Evolutionary conservation across 805 yeast species (phyloP).

Genomic region (Yamadazyma kitorensis): DNA sequence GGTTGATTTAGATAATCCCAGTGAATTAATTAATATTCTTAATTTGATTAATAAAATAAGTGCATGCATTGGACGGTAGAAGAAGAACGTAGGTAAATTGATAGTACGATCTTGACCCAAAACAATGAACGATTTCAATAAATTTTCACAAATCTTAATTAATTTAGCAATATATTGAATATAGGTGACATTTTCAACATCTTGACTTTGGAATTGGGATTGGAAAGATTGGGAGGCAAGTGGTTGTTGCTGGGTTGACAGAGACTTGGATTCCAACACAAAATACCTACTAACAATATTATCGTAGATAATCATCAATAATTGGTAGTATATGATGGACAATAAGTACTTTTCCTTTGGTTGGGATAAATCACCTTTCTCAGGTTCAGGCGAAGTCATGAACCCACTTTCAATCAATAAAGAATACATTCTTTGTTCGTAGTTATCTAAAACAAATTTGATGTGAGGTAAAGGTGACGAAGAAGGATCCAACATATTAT

Average conservation of each 20-base stretch:
- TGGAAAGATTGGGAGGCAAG: too few species aligned
- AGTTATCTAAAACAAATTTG: conserved; percentile 30
- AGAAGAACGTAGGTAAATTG: conserved; percentile 49
- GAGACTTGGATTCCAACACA: conserved; percentile 10
- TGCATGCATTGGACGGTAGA: conserved; percentile 54
- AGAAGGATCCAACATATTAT: conserved; percentile 13
- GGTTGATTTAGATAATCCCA: conserved; percentile 19
- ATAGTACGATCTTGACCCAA: conserved; percentile 34
- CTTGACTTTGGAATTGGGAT: not conserved
- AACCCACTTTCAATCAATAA: conserved; percentile 41
- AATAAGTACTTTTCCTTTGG: conserved; percentile 39
- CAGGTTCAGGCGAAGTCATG: conserved; percentile 21
- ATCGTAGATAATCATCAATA: conserved; percentile 51
- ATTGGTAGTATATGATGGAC: conserved; percentile 48
- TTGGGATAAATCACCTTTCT: conserved; percentile 10
- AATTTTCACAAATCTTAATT: conserved; percentile 44
- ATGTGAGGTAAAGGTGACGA: conserved; percentile 14
- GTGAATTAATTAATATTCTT: conserved; percentile 43
- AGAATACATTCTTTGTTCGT: conserved; percentile 40
- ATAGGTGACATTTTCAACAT: conserved; percentile 27
- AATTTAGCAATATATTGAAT: conserved; percentile 39
- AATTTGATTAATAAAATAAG: conserved; percentile 47
- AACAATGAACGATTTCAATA: conserved; percentile 43
- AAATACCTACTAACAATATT: conserved; percentile 43
- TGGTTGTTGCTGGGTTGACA: too few species aligned